Conservation (phyloP, 371 early-diverging fungal genomes). For the Enteropsectra breve region DNA sequence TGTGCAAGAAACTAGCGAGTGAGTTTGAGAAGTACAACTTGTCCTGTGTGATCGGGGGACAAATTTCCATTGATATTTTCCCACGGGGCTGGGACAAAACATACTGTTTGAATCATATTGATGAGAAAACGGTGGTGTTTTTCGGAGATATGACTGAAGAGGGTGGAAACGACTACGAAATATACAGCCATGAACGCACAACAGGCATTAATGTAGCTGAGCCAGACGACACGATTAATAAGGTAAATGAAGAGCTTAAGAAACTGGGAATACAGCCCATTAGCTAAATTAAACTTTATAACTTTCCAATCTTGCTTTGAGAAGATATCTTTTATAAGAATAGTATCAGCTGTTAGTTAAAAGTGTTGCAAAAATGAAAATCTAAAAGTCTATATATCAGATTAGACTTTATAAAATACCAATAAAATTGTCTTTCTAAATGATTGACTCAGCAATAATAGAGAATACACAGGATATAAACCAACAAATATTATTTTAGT, state of each 20-base stretch:
- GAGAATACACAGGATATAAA: too few species aligned
- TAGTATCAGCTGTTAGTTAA: too few species aligned
- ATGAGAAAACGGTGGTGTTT: slow-evolving; percentile 83
- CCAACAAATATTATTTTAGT: too few species aligned
- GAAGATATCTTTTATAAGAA: too few species aligned
- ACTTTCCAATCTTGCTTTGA: too few species aligned
- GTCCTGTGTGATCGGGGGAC: slow-evolving; percentile 74
- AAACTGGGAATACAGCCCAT: slow-evolving; percentile 29
- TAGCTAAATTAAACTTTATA: too few species aligned
- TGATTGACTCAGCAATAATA: too few species aligned
- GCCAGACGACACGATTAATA: slow-evolving; percentile 78
- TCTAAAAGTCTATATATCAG: too few species aligned
- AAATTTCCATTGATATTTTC: slow-evolving; percentile 98
- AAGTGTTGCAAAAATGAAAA: too few species aligned
- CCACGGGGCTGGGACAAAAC: slow-evolving; percentile 91
- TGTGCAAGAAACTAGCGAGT: slow-evolving; percentile 71
- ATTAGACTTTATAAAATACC: too few species aligned
- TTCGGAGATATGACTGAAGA: slow-evolving; percentile 95
- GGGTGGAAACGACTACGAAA: slow-evolving; percentile 99
- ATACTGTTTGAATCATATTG: slow-evolving; percentile 82
- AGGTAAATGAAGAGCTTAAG: slow-evolving; percentile 67
- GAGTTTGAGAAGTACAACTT: slow-evolving; percentile 63
- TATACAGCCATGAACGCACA: slow-evolving; percentile 72
- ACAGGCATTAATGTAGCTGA: slow-evolving; percentile 74
- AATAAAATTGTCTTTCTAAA: too few species aligned